A percentile compares a stretch with the other conserved stretches of the same genome.
Conservation (phyloP, 805 yeast species). For the Kluyveromyces lactis region DNA sequence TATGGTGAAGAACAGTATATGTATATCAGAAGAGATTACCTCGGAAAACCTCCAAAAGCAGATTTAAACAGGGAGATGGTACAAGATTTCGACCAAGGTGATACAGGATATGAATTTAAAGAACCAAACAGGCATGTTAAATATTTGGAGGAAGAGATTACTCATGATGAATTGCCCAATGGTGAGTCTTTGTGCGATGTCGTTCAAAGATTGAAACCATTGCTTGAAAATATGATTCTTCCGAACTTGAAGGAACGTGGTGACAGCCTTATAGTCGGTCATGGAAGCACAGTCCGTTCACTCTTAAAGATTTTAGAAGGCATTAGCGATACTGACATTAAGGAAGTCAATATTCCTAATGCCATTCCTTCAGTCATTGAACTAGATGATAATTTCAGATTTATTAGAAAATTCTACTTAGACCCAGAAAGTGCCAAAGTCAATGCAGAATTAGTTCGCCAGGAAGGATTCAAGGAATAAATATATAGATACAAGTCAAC, state of each 20-base stretch:
- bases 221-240: constrained; percentile 43
- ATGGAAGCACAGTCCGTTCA: constrained; percentile 77
- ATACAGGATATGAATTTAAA: constrained; percentile 30
- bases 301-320: constrained; percentile 59
- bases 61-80: constrained; percentile 28
- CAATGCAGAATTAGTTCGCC: constrained; percentile 73
- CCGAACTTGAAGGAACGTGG: constrained; percentile 36
- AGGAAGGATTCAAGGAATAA: constrained; percentile 46
- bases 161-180: constrained; percentile 43
- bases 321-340: constrained; percentile 60
- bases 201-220: constrained; percentile 55
- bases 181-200: constrained; percentile 74
- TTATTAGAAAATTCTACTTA: constrained; percentile 52
- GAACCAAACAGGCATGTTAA: constrained; percentile 30
- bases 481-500: not conserved
- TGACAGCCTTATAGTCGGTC: constrained; percentile 63
- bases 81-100: constrained; percentile 31
- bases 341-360: constrained; percentile 71
- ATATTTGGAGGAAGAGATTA: constrained; percentile 30
- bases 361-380: constrained; percentile 73
- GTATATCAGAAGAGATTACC: constrained; percentile 71
- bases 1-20: constrained; percentile 70
- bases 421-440: constrained; percentile 75
- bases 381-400: constrained; percentile 39
- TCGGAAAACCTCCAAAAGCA: constrained; percentile 57